Evolutionary conservation across 176 grass and related monocot genomes (phyloP).

Genomic region (Avena eriantha): DNA sequence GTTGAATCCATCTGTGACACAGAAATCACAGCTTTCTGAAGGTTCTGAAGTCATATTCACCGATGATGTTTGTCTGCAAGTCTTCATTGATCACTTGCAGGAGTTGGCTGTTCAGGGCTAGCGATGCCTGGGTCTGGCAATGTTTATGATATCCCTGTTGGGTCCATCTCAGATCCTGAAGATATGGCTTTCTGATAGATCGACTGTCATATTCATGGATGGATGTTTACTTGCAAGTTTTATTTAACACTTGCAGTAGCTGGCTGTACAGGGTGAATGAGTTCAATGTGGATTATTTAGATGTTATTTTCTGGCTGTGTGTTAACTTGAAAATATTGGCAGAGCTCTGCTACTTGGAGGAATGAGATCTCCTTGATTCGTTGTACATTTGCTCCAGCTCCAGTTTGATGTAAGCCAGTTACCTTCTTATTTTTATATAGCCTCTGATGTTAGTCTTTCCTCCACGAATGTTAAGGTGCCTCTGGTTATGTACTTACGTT

Average conservation of each 20-base stretch:
- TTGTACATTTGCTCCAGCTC: slow-evolving; percentile 54
- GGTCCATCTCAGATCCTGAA: slow-evolving; percentile 73
- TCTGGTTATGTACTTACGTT: slow-evolving; percentile 38
- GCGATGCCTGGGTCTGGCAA: slow-evolving; percentile 54
- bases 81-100: slow-evolving; percentile 98
- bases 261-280: slow-evolving; percentile 60
- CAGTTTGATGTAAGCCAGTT: slow-evolving; percentile 61
- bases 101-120: slow-evolving; percentile 91
- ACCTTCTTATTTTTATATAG: slow-evolving; percentile 53
- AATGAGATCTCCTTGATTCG: slow-evolving; percentile 46
- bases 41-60: slow-evolving; percentile 95
- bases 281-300: slow-evolving; percentile 47
- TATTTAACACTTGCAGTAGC: slow-evolving; percentile 91
- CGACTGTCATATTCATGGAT: slow-evolving; percentile 59
- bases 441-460: slow-evolving; percentile 34
- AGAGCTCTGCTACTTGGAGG: slow-evolving; percentile 51
- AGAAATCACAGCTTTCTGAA: slow-evolving; percentile 87
- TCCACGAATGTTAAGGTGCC: slow-evolving; percentile 16
- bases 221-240: slow-evolving; percentile 82
- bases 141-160: slow-evolving; percentile 65
- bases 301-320: slow-evolving; percentile 36
- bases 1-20: slow-evolving; percentile 96
- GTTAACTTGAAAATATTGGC: slow-evolving; percentile 51
- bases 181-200: slow-evolving; percentile 62
- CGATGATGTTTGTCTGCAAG: slow-evolving; percentile 93